phyloP scores from a whole-genome alignment of 1,284 basidiomycete species.

The Sporisorium scitamineum region DNA sequence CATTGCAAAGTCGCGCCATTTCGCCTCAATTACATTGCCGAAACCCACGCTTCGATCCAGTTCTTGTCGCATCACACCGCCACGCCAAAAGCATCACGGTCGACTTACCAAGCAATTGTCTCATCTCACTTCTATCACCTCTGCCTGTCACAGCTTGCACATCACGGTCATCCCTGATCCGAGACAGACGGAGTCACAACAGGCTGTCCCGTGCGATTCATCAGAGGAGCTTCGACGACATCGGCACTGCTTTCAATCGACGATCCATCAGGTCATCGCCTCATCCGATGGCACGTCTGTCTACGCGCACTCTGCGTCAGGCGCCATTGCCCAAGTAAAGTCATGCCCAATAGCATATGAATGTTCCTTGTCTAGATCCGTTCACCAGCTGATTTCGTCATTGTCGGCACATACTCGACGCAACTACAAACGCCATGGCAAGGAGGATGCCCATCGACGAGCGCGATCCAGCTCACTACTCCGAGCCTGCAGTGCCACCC shows the following conservation, averaged over 20 bases:
- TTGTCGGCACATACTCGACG: no score
- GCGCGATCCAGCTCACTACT: constrained; percentile 5
- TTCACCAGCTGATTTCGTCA: no score
- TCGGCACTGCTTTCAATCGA: not conserved
- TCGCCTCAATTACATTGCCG: not conserved
- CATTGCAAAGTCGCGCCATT: not conserved
- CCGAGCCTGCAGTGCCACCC: not conserved
- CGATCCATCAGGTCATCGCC: not conserved
- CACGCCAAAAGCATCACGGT: not conserved
- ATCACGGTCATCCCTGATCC: no score
- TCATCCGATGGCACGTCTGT: not conserved
- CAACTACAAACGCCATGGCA: constrained; percentile 8
- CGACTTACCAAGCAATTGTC: not conserved
- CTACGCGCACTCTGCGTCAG: not conserved
- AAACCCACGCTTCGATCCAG: not conserved
- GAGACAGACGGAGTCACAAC: not conserved
- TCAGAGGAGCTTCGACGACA: not conserved
- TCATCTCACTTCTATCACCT: not conserved
- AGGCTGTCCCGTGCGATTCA: not conserved
- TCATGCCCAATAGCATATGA: not conserved
- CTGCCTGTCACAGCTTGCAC: not conserved
- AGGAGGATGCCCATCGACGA: constrained; percentile 8
- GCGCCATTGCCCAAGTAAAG: not conserved
- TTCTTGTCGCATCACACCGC: not conserved
- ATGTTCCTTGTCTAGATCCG: not conserved